phyloP scores from a whole-genome alignment of 495 filamentous ascomycete genomes.

The Neurospora sp. region DNA sequence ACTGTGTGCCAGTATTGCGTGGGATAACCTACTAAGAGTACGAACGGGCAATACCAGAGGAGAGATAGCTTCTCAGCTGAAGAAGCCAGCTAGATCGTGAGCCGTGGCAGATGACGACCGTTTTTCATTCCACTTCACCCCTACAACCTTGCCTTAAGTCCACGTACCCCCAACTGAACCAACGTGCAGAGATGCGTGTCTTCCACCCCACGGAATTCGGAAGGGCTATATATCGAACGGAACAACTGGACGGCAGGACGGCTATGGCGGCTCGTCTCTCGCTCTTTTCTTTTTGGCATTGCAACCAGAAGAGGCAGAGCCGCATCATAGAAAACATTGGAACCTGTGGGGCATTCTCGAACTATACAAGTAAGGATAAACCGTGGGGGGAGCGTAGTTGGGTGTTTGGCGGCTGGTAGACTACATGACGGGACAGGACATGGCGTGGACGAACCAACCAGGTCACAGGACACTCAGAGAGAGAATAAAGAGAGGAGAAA shows the following conservation, averaged over 20 bases:
- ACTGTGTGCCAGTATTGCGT: background rate
- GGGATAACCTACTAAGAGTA: background rate
- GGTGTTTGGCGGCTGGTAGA: no score
- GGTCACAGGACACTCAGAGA: no score
- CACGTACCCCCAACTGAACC: background rate
- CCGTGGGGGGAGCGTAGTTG: no score
- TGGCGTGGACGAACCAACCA: no score
- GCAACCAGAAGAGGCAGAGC: background rate
- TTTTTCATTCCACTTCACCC: background rate
- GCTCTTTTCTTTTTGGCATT: background rate
- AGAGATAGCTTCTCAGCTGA: background rate
- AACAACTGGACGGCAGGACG: background rate
- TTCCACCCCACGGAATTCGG: background rate
- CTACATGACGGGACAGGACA: no score
- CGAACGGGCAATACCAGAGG: background rate
- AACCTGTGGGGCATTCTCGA: background rate
- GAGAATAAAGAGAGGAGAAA: no score
- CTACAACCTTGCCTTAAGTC: background rate
- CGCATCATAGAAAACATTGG: background rate
- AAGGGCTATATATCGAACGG: background rate
- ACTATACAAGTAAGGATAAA: no score
- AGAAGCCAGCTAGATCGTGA: background rate
- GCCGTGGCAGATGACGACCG: no score
- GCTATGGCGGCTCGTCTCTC: background rate
- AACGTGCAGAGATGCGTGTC: background rate